phyloP scores from a whole-genome alignment of 2,329 filamentous ascomycete species.

The Aspergillus cejpii region DNA sequence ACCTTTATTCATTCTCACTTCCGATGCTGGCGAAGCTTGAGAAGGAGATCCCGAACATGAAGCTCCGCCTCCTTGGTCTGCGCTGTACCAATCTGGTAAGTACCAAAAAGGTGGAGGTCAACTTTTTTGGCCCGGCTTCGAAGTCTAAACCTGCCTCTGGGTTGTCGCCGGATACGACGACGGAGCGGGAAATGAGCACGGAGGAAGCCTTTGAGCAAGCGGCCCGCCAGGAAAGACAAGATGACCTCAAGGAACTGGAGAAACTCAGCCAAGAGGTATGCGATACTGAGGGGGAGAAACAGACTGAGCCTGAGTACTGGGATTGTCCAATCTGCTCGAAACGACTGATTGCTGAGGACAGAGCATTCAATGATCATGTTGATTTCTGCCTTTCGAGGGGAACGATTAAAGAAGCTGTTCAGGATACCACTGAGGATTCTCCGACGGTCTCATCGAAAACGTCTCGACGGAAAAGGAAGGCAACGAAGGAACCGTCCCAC shows the following conservation, averaged over 20 bases:
- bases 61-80: conserved; percentile 76
- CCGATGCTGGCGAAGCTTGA: conserved; percentile 80
- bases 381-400: conserved; percentile 82
- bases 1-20: conserved; percentile 72
- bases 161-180: conserved; percentile 18
- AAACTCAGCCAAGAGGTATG: conserved; percentile 52
- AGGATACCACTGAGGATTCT: conserved; percentile 39
- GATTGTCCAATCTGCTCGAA: conserved; percentile 80
- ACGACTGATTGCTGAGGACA: conserved; percentile 68
- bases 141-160: conserved; percentile 18
- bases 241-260: conserved; percentile 57
- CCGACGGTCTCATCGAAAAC: conserved; percentile 2
- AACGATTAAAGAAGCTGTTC: conserved; percentile 76
- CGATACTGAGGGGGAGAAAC: conserved; percentile 6
- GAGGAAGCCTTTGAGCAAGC: conserved; percentile 60
- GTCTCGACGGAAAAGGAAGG: conserved; percentile 28
- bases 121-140: conserved; percentile 62
- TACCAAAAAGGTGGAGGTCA: conserved; percentile 71
- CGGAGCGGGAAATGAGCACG: conserved; percentile 61
- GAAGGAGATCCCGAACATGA: conserved; percentile 73
- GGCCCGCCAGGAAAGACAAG: conserved; percentile 53
- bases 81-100: conserved; percentile 81
- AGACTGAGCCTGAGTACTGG: conserved; percentile 54
- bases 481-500: conserved; percentile 33
- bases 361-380: conserved; percentile 80